Evolutionary conservation across 2,329 filamentous ascomycete genomes (phyloP).

Genomic region (Colletotrichum simmondsii): DNA sequence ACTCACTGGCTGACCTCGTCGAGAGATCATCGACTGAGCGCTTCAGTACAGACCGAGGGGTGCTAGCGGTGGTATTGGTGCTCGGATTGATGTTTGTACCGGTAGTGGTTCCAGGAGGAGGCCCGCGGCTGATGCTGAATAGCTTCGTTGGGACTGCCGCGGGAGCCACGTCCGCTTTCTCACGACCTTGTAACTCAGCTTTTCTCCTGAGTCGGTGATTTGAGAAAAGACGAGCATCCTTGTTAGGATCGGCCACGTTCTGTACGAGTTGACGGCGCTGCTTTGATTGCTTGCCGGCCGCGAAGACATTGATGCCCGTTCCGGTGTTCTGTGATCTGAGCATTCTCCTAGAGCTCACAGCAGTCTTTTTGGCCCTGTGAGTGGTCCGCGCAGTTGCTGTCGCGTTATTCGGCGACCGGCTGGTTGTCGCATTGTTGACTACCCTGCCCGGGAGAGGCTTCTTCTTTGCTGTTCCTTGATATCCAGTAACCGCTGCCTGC

Average conservation of each 20-base stretch:
- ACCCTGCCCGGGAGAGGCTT: conserved; percentile 32
- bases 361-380: conserved; percentile 33
- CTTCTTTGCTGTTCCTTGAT: conserved; percentile 49
- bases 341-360: conserved; percentile 22
- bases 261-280: conserved; percentile 52
- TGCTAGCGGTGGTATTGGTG: background rate
- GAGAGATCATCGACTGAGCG: background rate
- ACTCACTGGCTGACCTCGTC: conserved; percentile 18
- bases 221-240: conserved; percentile 52
- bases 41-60: conserved; percentile 17
- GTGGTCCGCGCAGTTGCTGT: conserved; percentile 39
- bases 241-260: conserved; percentile 53
- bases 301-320: conserved; percentile 55
- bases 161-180: conserved; percentile 54
- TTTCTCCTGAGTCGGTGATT: conserved; percentile 50
- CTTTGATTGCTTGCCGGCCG: conserved; percentile 49
- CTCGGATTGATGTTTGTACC: background rate
- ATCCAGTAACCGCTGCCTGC: conserved; percentile 36
- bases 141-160: conserved; percentile 39
- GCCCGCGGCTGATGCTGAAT: conserved; percentile 41
- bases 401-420: background rate
- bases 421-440: background rate
- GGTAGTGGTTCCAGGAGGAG: background rate
- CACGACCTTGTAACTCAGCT: conserved; percentile 54
- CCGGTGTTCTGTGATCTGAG: background rate